Percentiles rank a stretch among this genome's conserved stretches.
These are phyloP conservation scores for Ogataea allantospora DNA, from an alignment of 805 yeast genomes.

Conservation along the genomic window DNA sequence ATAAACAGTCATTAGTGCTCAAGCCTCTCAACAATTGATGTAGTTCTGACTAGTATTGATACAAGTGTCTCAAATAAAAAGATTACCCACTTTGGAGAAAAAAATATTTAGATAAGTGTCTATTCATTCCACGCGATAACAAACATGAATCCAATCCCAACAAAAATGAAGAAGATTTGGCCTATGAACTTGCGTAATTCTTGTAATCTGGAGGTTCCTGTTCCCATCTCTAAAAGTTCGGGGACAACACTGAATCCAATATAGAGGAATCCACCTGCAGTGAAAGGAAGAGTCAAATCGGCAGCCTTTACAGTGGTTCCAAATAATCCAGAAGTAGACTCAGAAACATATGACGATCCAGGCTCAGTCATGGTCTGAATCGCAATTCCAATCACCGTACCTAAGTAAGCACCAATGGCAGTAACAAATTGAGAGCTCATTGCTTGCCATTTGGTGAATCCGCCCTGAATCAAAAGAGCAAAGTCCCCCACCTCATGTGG, in stretches of 20 bases:
- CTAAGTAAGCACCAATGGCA: slow-evolving; percentile 61
- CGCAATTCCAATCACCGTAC: slow-evolving; percentile 62
- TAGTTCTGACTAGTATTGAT: background rate
- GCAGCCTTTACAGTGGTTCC: slow-evolving; percentile 51
- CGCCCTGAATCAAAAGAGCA: slow-evolving; percentile 67
- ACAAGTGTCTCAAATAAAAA: slow-evolving; percentile 1
- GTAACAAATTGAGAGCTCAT: slow-evolving; percentile 66
- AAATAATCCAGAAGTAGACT: slow-evolving; percentile 24
- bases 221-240: slow-evolving; percentile 51
- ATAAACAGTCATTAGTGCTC: slow-evolving; percentile 14
- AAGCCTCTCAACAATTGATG: background rate
- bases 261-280: slow-evolving; percentile 75
- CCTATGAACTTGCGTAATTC: slow-evolving; percentile 40
- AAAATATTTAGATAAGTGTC: slow-evolving; percentile 2
- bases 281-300: slow-evolving; percentile 63
- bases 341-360: background rate
- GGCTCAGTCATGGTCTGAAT: slow-evolving; percentile 39
- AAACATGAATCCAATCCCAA: slow-evolving; percentile 61
- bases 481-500: slow-evolving; percentile 84
- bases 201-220: slow-evolving; percentile 34
- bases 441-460: slow-evolving; percentile 64
- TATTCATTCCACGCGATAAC: slow-evolving; percentile 46
- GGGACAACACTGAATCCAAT: slow-evolving; percentile 79
- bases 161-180: slow-evolving; percentile 48
- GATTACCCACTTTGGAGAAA: slow-evolving; percentile 4